A percentile compares a stretch with the other conserved stretches of the same genome.
These are phyloP conservation scores for Candida freyschussii DNA, from an alignment of 1,139 yeast genomes.

Conservation along the genomic window DNA sequence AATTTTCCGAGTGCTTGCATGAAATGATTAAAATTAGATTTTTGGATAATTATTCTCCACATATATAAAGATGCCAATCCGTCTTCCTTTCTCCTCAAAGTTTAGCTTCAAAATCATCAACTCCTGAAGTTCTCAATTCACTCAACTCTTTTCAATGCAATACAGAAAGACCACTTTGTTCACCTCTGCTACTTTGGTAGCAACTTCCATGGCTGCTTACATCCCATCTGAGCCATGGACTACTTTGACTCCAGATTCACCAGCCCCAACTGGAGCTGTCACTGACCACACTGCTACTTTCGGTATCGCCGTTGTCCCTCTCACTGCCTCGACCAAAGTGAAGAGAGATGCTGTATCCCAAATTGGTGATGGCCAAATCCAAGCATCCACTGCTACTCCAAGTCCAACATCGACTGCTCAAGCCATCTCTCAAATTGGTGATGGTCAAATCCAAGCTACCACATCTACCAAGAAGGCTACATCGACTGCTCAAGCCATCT, in stretches of 20 bases:
- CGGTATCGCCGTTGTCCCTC: constrained; percentile 44
- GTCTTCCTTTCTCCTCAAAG: neutral
- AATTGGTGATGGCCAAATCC: constrained; percentile 33
- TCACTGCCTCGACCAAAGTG: constrained; percentile 23
- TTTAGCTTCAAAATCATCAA: neutral
- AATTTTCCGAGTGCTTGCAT: no score
- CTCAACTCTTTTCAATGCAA: constrained; percentile 14
- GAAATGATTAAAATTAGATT: no score
- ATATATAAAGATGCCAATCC: neutral
- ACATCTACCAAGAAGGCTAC: constrained; percentile 28
- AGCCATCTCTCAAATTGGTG: constrained; percentile 31
- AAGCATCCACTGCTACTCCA: constrained; percentile 23
- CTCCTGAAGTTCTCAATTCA: neutral
- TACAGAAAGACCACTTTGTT: constrained; percentile 35
- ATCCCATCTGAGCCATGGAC: constrained; percentile 31
- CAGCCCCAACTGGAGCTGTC: constrained; percentile 34
- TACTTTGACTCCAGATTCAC: constrained; percentile 33
- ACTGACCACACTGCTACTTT: constrained; percentile 35
- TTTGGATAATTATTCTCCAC: no score
- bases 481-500: constrained; percentile 32
- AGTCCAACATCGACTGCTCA: constrained; percentile 10
- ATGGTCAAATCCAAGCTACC: constrained; percentile 35
- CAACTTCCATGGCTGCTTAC: constrained; percentile 27
- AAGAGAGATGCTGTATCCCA: constrained; percentile 27
- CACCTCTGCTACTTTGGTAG: constrained; percentile 17